Conservation (phyloP, 1,284 basidiomycete species). For the Leccinum fuscescens region DNA sequence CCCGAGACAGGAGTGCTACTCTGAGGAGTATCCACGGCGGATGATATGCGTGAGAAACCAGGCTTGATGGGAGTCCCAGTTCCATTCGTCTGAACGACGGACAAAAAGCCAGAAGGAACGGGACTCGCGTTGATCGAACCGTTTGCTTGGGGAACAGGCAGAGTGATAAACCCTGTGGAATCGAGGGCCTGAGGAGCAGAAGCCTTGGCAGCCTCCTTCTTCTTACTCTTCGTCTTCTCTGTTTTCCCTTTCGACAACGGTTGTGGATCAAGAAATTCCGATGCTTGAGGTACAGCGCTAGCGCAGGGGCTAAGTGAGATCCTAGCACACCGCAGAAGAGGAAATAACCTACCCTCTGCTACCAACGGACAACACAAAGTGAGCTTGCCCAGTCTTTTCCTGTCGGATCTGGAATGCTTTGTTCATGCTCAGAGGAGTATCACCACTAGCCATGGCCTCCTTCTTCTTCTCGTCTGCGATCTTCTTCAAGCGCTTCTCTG, state of each 20-base stretch:
- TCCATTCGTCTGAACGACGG: constrained; percentile 35
- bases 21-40: constrained; percentile 48
- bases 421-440: constrained; percentile 91
- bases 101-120: constrained; percentile 40
- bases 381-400: constrained; percentile 89
- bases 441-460: constrained; percentile 86
- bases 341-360: constrained; percentile 75
- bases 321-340: background rate
- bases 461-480: constrained; percentile 93
- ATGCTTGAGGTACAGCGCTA: constrained; percentile 78
- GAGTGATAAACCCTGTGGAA: constrained; percentile 62
- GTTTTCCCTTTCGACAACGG: constrained; percentile 72
- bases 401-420: constrained; percentile 87
- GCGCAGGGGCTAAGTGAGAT: constrained; percentile 7
- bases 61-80: constrained; percentile 63
- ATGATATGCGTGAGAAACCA: constrained; percentile 74
- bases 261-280: constrained; percentile 75
- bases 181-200: constrained; percentile 47
- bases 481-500: constrained; percentile 90
- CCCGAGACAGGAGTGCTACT: constrained; percentile 52
- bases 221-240: constrained; percentile 75
- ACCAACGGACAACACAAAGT: constrained; percentile 91
- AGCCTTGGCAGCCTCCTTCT: constrained; percentile 59
- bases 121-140: constrained; percentile 44
- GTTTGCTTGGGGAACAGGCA: constrained; percentile 53